Evolutionary conservation across 2,329 filamentous ascomycete genomes (phyloP).

Genomic region (Zymoseptoria crescenta): DNA sequence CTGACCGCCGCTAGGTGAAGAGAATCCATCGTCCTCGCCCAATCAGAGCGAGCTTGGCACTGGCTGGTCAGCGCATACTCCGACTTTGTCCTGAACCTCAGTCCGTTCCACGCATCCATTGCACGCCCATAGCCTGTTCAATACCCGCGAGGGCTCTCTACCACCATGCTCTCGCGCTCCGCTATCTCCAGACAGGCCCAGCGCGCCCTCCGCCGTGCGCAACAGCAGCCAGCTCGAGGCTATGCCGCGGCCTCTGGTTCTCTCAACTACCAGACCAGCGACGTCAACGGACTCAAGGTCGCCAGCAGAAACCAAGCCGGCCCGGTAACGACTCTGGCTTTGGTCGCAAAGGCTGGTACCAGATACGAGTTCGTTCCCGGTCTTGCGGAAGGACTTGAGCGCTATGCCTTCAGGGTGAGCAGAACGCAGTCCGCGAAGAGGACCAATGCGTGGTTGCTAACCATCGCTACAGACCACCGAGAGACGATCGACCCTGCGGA

Average conservation of each 20-base stretch:
- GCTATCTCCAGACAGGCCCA: slow-evolving; percentile 56
- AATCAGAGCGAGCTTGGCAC: background rate
- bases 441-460: slow-evolving; percentile 10
- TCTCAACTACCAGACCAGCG: slow-evolving; percentile 79
- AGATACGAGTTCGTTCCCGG: slow-evolving; percentile 86
- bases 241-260: slow-evolving; percentile 64
- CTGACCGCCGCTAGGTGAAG: background rate
- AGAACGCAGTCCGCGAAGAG: background rate
- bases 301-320: slow-evolving; percentile 83
- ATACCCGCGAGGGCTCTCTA: slow-evolving; percentile 19
- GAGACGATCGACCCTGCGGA: slow-evolving; percentile 82
- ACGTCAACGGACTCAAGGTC: slow-evolving; percentile 83
- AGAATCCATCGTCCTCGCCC: background rate
- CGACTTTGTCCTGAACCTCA: background rate
- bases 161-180: slow-evolving; percentile 58
- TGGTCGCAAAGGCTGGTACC: slow-evolving; percentile 91
- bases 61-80: background rate
- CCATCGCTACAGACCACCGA: slow-evolving; percentile 61
- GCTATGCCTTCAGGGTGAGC: slow-evolving; percentile 92
- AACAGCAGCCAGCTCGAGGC: slow-evolving; percentile 53
- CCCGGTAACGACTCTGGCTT: slow-evolving; percentile 80
- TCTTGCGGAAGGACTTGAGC: slow-evolving; percentile 80
- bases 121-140: slow-evolving; percentile 13
- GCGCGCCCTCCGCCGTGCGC: slow-evolving; percentile 52
- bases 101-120: slow-evolving; percentile 8